Base-by-base conservation (phyloP, 2,329 filamentous ascomycete species). In the Neonectria hederae region DNA sequence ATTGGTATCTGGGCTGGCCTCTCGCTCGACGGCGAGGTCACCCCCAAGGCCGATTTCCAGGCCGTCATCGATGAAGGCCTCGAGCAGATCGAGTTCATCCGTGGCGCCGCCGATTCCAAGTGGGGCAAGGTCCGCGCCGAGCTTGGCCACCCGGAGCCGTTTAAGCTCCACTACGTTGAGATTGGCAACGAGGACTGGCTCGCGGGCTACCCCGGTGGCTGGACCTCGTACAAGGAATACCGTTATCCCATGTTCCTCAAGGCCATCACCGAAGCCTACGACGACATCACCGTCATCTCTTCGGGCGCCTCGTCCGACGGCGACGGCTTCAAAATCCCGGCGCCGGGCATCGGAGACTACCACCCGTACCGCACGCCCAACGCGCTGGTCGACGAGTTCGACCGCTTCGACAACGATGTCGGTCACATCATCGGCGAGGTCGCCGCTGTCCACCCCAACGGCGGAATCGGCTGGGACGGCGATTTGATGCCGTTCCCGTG, bases 121-220 rank as follows among this genome's bases (percentile, higher is more conserved):
- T 90, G 86, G 80, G 89, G 89, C 14, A 80, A 83, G 4, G 76
- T 83, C 7, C 86, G 89, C 19, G 87, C 87, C 7, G 77, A 83
- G 46, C 81, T 89, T 2, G 89, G 89, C 4, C 85, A 90, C 69
- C 83, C 87, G 0, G 81, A 87, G 63, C 89, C 89, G 0, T 91
- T 87, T 78, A 79, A 75, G 30, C 81, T 92, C 53, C 80, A 84
- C 11, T 89, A 86, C 69, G 86, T 91, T 59, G 89, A 91, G 76
- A 78, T 91, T 46, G 89, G 90, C 63, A 91, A 92, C 74, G 89
- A 92, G 74, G 89, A 92, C 69, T 86, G 86, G 80, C 83, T 90
- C 4, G 83, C 81, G 26, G 82, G 82, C 4, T 84, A 83, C 5
- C 79, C 82, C 2, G 70, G 72, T 0, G 81, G 84, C 5, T 84